Evolutionary conservation across 768 basidiomycete species (phyloP).

Genomic region (Agrocybe praecox): DNA sequence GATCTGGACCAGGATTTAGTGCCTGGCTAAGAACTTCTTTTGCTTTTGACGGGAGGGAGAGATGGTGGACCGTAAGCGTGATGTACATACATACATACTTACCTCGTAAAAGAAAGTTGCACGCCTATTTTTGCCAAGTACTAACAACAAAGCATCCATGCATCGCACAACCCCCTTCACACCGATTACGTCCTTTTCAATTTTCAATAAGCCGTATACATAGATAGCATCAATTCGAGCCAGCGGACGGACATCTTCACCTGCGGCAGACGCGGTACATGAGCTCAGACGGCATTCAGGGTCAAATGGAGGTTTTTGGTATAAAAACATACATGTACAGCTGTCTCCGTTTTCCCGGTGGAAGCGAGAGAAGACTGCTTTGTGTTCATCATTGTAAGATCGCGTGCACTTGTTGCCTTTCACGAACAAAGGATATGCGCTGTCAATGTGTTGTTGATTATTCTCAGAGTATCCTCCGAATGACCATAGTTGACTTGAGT

Average conservation of each 20-base stretch:
- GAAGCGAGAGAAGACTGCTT: not conserved
- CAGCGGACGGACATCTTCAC: not conserved
- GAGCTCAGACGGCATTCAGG: not conserved
- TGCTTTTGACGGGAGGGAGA: constrained; percentile 14
- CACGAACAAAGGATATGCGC: not conserved
- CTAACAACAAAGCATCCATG: constrained; percentile 17
- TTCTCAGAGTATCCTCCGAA: not conserved
- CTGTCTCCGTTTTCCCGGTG: constrained; percentile 1
- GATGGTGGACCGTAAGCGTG: constrained; percentile 10
- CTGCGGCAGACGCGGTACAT: constrained; percentile 14
- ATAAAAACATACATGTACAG: not conserved
- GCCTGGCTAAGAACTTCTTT: constrained; percentile 23
- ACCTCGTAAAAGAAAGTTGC: constrained; percentile 19
- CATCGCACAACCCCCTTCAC: constrained; percentile 9
- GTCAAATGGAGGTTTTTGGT: too few relatives aligned
- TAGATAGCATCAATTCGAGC: not conserved
- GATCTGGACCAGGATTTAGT: constrained; percentile 29
- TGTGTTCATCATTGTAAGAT: not conserved
- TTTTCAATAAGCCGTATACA: not conserved
- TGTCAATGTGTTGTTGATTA: not conserved
- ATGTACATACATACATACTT: constrained; percentile 4
- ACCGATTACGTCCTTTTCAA: constrained; percentile 24
- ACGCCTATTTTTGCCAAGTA: constrained; percentile 10
- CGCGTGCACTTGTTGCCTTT: not conserved
- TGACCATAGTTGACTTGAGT: not conserved